These are phyloP conservation scores for Strigomonas culicis DNA, from an alignment of 208 protist species.

Conservation along the genomic window DNA sequence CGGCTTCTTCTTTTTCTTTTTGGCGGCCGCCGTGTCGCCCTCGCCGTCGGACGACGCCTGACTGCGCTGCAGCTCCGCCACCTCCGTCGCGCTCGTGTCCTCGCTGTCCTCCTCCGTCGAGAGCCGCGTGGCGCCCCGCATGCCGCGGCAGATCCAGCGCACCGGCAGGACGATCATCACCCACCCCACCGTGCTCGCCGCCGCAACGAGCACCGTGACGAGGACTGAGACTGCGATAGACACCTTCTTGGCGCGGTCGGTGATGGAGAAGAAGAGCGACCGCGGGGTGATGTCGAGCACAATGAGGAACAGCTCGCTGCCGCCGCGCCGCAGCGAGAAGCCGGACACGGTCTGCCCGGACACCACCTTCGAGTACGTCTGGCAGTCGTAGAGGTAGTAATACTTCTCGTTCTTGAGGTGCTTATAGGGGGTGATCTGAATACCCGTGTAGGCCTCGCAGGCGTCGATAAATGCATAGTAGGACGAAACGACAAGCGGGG, in stretches of 20 bases:
- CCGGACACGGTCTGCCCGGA: no score
- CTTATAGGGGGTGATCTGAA: no score
- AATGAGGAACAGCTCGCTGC: conserved; percentile 17
- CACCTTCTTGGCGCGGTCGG: conserved; percentile 8
- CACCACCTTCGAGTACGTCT: no score
- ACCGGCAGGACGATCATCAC: conserved; percentile 21
- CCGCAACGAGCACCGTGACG: conserved; percentile 15
- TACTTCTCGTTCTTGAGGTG: background rate
- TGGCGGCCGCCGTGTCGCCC: no score
- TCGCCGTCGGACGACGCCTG: no score
- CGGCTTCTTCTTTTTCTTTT: no score
- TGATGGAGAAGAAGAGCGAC: conserved; percentile 14
- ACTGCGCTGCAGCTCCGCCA: no score
- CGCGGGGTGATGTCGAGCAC: conserved; percentile 25
- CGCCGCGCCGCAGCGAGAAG: no score
- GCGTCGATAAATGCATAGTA: background rate
- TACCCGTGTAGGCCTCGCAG: no score
- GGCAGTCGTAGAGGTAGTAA: no score
- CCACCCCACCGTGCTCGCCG: conserved; percentile 22
- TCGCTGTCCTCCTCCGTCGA: conserved; percentile 12
- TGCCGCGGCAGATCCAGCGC: conserved; percentile 26
- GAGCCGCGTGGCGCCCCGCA: conserved; percentile 21
- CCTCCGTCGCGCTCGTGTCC: no score
- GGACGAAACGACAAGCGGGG: background rate
- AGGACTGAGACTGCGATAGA: conserved; percentile 19